A percentile compares a stretch with the other conserved stretches of the same genome.
These are phyloP conservation scores for Strobilomyces dryophilus DNA, from an alignment of 768 basidiomycete genomes.

Conservation along the genomic window DNA sequence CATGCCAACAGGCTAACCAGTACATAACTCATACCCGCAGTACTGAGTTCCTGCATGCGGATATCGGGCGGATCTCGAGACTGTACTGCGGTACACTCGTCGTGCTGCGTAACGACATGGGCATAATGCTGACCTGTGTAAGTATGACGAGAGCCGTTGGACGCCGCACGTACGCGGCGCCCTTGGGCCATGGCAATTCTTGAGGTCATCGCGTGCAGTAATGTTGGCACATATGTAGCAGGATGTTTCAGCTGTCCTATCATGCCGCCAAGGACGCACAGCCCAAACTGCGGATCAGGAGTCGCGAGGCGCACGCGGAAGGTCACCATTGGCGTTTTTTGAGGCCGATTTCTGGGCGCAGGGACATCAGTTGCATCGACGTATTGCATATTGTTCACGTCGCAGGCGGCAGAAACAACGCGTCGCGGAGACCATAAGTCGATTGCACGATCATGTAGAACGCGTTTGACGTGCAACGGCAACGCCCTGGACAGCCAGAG, in stretches of 20 bases:
- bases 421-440: not conserved
- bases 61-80: constrained; percentile 15
- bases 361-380: not conserved
- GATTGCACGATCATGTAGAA: constrained; percentile 2
- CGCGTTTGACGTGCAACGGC: not conserved
- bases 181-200: constrained; percentile 11
- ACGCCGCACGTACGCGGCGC: constrained; percentile 1
- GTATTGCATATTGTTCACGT: not conserved
- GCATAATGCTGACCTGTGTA: not conserved
- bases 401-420: not conserved
- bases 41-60: constrained; percentile 1
- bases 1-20: constrained; percentile 3
- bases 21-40: constrained; percentile 4
- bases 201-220: constrained; percentile 6
- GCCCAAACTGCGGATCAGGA: constrained; percentile 2
- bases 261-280: constrained; percentile 9
- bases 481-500: not conserved
- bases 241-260: constrained; percentile 7
- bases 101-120: not conserved
- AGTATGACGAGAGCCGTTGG: constrained; percentile 5
- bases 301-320: not conserved
- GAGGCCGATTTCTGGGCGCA: not conserved
- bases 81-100: no score
- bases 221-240: not conserved
- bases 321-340: not conserved